Percentiles rank a stretch among this genome's conserved stretches.
phyloP scores from a whole-genome alignment of 2,329 filamentous ascomycete genomes.

The Calonectria fujianensis region DNA sequence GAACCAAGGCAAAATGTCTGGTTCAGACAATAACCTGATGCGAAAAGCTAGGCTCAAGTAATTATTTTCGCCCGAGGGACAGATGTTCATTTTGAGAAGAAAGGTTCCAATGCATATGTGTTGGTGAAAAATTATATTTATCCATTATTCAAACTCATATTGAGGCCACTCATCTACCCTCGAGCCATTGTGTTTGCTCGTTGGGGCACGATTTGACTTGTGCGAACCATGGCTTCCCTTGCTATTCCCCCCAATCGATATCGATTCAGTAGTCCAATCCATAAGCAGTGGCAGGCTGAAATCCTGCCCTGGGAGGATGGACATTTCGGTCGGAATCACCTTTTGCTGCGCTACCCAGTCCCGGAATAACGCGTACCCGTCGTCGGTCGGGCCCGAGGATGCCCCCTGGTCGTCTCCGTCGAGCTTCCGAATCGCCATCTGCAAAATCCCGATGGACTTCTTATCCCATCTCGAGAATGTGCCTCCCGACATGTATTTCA shows the following conservation, averaged over 20 bases:
- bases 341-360: constrained; percentile 35
- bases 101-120: not conserved
- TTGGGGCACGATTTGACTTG: not conserved
- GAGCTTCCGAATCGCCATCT: constrained; percentile 7
- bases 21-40: no score
- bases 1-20: not conserved
- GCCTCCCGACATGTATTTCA: constrained; percentile 21
- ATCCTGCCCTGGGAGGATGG: constrained; percentile 5
- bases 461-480: constrained; percentile 18
- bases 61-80: not conserved
- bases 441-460: constrained; percentile 6
- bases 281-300: constrained; percentile 7
- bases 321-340: constrained; percentile 17
- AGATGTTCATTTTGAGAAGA: not conserved
- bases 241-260: not conserved
- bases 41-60: not conserved
- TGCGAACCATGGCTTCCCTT: not conserved
- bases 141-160: not conserved
- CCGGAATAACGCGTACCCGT: constrained; percentile 62
- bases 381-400: not conserved
- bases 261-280: constrained; percentile 9
- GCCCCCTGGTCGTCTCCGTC: constrained; percentile 2
- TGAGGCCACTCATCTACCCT: not conserved
- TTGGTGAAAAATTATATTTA: not conserved
- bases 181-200: not conserved